Evolutionary conservation across 371 early-diverging fungal genomes (phyloP).

Genomic region (Mucor circinelloides): DNA sequence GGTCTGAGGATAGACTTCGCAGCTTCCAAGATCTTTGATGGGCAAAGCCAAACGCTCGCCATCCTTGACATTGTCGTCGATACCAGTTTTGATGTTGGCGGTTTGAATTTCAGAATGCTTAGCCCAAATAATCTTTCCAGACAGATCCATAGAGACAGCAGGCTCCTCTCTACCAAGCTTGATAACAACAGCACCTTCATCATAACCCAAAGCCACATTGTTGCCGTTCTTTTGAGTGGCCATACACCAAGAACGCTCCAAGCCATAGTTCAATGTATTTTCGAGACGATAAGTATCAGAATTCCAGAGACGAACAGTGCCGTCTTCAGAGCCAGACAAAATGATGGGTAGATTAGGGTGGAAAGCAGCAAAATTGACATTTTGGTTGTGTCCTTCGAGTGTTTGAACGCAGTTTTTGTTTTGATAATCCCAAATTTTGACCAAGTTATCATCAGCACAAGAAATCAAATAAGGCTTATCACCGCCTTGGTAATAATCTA

Average conservation of each 20-base stretch:
- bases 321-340: slow-evolving; percentile 97
- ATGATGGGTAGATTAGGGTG: slow-evolving; percentile 98
- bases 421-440: slow-evolving; percentile 99
- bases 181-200: slow-evolving; percentile 93
- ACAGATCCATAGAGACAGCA: slow-evolving; percentile 95
- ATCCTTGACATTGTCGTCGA: slow-evolving; percentile 79
- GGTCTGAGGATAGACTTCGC: slow-evolving; percentile 96
- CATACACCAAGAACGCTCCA: slow-evolving; percentile 96
- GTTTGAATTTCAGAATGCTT: slow-evolving; percentile 95
- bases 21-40: slow-evolving; percentile 94
- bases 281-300: slow-evolving; percentile 95
- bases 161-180: slow-evolving; percentile 96
- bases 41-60: slow-evolving; percentile 89
- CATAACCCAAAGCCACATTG: slow-evolving; percentile 93
- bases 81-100: slow-evolving; percentile 85
- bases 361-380: slow-evolving; percentile 93
- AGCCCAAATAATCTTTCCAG: slow-evolving; percentile 98
- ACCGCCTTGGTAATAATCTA: slow-evolving; percentile 94
- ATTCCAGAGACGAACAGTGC: slow-evolving; percentile 96
- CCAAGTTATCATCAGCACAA: slow-evolving; percentile 89
- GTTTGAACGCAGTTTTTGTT: slow-evolving; percentile 98
- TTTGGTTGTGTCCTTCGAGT: slow-evolving; percentile 97
- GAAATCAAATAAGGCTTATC: slow-evolving; percentile 95
- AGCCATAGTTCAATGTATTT: slow-evolving; percentile 93
- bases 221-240: slow-evolving; percentile 87